Conservation (phyloP, 768 basidiomycete species). For the Ramaria rubella region DNA sequence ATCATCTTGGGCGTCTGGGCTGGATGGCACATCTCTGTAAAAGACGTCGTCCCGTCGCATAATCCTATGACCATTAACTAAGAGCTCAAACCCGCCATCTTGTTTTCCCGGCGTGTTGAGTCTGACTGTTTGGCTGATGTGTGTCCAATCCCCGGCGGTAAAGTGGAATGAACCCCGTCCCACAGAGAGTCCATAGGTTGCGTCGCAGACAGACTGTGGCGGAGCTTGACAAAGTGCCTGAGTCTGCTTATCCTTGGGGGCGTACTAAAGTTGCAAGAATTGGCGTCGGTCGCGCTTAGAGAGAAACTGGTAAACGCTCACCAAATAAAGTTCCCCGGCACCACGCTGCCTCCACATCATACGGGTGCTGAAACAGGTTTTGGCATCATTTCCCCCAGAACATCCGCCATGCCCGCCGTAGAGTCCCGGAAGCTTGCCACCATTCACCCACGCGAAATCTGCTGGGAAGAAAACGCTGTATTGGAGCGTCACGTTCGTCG, state of each 20-base stretch:
- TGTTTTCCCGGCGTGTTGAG: conserved; percentile 22
- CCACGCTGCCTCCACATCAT: conserved; percentile 43
- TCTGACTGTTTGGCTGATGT: conserved; percentile 21
- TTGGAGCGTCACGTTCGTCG: conserved; percentile 47
- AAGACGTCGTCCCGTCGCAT: conserved; percentile 73
- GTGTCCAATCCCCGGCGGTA: conserved; percentile 21
- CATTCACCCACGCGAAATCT: conserved; percentile 72
- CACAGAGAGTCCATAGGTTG: conserved; percentile 3
- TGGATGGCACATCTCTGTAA: conserved; percentile 43
- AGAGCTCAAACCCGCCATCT: conserved; percentile 25
- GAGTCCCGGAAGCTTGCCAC: conserved; percentile 80
- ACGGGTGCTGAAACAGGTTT: conserved; percentile 63
- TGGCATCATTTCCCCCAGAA: conserved; percentile 68
- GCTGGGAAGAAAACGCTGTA: conserved; percentile 76
- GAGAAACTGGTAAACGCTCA: neutral
- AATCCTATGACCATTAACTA: conserved; percentile 19
- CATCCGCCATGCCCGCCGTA: conserved; percentile 38
- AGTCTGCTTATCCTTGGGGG: conserved; percentile 39
- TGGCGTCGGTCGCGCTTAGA: conserved; percentile 13
- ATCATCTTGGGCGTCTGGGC: conserved; percentile 1
- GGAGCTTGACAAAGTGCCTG: conserved; percentile 37
- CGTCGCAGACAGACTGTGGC: neutral
- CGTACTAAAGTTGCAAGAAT: conserved; percentile 57
- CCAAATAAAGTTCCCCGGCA: conserved; percentile 59
- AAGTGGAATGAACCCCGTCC: conserved; percentile 21